phyloP scores from a whole-genome alignment of 768 basidiomycete species.

The Favolaschia claudopus region DNA sequence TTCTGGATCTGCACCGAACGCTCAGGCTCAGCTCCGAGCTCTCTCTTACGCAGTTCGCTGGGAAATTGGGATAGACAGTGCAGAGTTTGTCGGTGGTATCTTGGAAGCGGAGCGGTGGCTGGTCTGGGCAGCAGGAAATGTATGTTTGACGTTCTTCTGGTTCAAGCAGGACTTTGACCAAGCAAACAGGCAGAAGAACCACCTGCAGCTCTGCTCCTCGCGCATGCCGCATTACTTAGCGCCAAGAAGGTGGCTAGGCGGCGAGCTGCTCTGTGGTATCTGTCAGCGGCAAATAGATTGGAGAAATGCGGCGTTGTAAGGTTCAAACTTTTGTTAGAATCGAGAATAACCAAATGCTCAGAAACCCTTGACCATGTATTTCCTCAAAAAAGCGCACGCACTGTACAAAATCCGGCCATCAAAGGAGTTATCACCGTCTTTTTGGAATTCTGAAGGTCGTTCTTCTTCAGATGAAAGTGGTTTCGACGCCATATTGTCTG shows the following conservation, averaged over 20 bases:
- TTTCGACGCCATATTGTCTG: conserved; percentile 71
- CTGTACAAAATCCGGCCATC: conserved; percentile 58
- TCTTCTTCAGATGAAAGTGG: conserved; percentile 47
- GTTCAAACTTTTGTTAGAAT: conserved; percentile 6
- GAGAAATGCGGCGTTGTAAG: conserved; percentile 88
- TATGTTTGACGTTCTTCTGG: conserved; percentile 43
- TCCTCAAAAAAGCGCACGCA: conserved; percentile 74
- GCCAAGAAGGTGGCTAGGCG: conserved; percentile 61
- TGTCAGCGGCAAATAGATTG: conserved; percentile 74
- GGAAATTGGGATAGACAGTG: conserved; percentile 67
- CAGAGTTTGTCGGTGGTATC: conserved; percentile 63
- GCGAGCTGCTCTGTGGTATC: conserved; percentile 81
- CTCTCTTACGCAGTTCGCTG: conserved; percentile 77
- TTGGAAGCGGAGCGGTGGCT: conserved; percentile 87
- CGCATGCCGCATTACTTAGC: conserved; percentile 80
- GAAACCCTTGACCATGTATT: conserved; percentile 89
- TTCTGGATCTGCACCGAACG: conserved; percentile 55
- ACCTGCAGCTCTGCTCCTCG: conserved; percentile 78
- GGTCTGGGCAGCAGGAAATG: conserved; percentile 84
- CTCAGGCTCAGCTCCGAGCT: conserved; percentile 73
- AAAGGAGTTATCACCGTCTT: conserved; percentile 78
- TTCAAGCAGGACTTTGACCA: neutral
- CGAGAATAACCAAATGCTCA: conserved; percentile 35
- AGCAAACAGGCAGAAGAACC: conserved; percentile 78
- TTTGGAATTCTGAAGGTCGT: conserved; percentile 77